These are phyloP conservation scores for Aegilops umbellulata DNA, from an alignment of 176 grass and related monocot species.

Conservation along the genomic window DNA sequence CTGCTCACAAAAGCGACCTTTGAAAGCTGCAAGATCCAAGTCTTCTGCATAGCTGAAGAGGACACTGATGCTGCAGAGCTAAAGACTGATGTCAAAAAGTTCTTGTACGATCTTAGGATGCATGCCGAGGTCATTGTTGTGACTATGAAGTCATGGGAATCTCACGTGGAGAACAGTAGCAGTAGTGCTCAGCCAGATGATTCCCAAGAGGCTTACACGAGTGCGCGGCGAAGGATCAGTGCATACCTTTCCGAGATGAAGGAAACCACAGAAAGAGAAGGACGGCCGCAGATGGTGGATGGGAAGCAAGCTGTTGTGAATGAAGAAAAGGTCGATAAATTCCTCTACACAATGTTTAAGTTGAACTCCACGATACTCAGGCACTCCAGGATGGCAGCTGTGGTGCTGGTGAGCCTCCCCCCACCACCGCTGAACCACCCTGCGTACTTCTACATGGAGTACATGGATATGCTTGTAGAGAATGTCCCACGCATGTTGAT, in stretches of 20 bases:
- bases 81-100: constrained; percentile 91
- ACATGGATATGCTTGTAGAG: constrained; percentile 95
- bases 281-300: constrained; percentile 51
- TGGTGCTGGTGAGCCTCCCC: constrained; percentile 91
- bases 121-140: constrained; percentile 93
- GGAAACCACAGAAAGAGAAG: constrained; percentile 58
- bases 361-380: constrained; percentile 89
- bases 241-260: constrained; percentile 80
- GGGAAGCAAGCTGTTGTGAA: constrained; percentile 76
- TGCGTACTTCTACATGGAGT: constrained; percentile 95
- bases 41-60: constrained; percentile 97
- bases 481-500: constrained; percentile 96
- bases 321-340: constrained; percentile 85
- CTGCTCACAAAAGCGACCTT: constrained; percentile 89
- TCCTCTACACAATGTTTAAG: constrained; percentile 88
- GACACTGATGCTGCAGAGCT: constrained; percentile 89
- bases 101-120: constrained; percentile 94
- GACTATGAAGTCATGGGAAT: constrained; percentile 84
- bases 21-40: constrained; percentile 94
- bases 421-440: constrained; percentile 81
- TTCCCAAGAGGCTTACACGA: constrained; percentile 72
- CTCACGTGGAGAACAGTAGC: constrained; percentile 39
- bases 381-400: constrained; percentile 90
- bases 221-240: constrained; percentile 63
- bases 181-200: constrained; percentile 63